These are phyloP conservation scores for Saturnispora ahearnii DNA, from an alignment of 805 yeast species.

Conservation along the genomic window DNA sequence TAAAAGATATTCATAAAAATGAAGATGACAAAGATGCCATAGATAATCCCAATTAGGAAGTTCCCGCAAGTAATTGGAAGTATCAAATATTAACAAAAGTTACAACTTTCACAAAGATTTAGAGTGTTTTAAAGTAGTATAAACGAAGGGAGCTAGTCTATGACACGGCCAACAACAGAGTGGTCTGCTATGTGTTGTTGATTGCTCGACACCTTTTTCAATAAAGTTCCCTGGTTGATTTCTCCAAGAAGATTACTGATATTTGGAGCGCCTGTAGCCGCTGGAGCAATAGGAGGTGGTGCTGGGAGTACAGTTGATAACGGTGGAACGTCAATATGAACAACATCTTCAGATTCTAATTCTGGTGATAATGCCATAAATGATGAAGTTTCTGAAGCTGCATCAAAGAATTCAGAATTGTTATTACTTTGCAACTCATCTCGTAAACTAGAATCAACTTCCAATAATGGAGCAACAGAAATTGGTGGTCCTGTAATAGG, in stretches of 20 bases:
- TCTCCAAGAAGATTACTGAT: conserved; percentile 43
- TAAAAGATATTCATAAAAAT: neutral
- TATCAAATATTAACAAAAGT: neutral
- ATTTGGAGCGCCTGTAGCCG: conserved; percentile 26
- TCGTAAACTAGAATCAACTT: neutral
- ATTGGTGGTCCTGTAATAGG: neutral
- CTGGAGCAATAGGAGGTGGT: conserved; percentile 17
- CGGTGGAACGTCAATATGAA: conserved; percentile 9
- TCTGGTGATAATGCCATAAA: conserved; percentile 21
- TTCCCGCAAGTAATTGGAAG: neutral
- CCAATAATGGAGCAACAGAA: neutral
- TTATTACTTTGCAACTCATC: neutral
- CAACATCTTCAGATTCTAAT: conserved; percentile 15
- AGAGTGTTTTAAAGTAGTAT: neutral
- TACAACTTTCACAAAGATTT: neutral
- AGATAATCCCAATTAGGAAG: neutral
- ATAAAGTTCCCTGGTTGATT: conserved; percentile 42
- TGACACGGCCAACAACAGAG: conserved; percentile 42
- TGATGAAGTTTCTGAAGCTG: conserved; percentile 13
- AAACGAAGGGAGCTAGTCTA: conserved; percentile 13
- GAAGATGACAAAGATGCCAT: neutral
- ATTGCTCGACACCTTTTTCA: conserved; percentile 42
- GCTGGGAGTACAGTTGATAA: conserved; percentile 13
- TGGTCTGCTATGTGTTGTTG: conserved; percentile 40
- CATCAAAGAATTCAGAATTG: conserved; percentile 13